Conservation (phyloP, 768 basidiomycete genomes). For the Lentinula edodes region DNA sequence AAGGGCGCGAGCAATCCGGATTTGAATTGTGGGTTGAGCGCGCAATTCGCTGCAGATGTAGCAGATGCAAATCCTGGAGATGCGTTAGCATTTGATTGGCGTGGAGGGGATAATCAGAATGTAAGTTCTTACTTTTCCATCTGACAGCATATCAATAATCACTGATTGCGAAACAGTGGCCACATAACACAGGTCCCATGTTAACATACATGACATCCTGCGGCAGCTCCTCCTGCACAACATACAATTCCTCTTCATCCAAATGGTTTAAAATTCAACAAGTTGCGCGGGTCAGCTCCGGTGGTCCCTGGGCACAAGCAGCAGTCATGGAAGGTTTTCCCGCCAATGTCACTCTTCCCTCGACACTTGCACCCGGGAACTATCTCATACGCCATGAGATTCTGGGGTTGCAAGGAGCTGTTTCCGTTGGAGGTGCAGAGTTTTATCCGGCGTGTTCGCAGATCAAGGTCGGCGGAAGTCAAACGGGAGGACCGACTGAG, state of each 20-base stretch:
- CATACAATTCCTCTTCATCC: slow-evolving; percentile 33
- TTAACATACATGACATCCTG: slow-evolving; percentile 50
- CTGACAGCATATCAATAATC: neutral
- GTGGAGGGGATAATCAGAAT: slow-evolving; percentile 28
- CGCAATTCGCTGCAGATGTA: slow-evolving; percentile 33
- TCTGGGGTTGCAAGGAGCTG: slow-evolving; percentile 65
- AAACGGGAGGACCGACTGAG: slow-evolving; percentile 38
- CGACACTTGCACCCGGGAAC: slow-evolving; percentile 55
- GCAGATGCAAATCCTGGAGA: slow-evolving; percentile 41
- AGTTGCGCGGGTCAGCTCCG: slow-evolving; percentile 22
- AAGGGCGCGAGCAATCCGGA: slow-evolving; percentile 37
- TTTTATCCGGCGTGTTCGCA: slow-evolving; percentile 75
- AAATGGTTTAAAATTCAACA: slow-evolving; percentile 47
- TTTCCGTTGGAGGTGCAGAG: slow-evolving; percentile 57
- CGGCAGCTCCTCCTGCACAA: slow-evolving; percentile 28
- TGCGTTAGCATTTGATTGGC: slow-evolving; percentile 35
- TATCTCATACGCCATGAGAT: slow-evolving; percentile 80
- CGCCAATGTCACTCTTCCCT: slow-evolving; percentile 39
- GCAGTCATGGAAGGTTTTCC: slow-evolving; percentile 40
- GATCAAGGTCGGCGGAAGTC: slow-evolving; percentile 49
- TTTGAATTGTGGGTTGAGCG: slow-evolving; percentile 39
- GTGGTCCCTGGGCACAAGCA: slow-evolving; percentile 44
- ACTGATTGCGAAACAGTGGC: slow-evolving; percentile 23
- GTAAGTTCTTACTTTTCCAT: slow-evolving; percentile 8
- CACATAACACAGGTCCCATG: slow-evolving; percentile 42